Evolutionary conservation across 2,329 filamentous ascomycete genomes (phyloP).

Genomic region (Daldinia sp.): DNA sequence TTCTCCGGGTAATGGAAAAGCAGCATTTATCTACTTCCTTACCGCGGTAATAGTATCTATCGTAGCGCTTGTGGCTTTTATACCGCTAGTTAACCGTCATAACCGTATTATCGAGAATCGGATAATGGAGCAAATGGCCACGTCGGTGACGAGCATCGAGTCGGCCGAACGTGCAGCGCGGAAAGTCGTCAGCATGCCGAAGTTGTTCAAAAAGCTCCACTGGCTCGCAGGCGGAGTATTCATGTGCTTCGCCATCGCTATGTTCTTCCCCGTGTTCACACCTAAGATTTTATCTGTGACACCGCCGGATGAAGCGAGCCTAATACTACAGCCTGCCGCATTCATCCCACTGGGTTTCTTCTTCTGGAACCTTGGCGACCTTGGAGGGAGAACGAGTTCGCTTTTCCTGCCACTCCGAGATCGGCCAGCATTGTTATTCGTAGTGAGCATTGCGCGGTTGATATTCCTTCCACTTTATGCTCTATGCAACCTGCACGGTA

Average conservation of each 20-base stretch:
- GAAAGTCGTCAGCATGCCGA: constrained; percentile 66
- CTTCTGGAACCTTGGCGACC: constrained; percentile 92
- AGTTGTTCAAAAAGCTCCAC: constrained; percentile 80
- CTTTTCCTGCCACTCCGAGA: constrained; percentile 65
- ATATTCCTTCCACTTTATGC: constrained; percentile 86
- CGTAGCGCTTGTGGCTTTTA: constrained; percentile 77
- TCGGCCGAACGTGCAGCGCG: constrained; percentile 65
- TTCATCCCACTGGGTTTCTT: constrained; percentile 94
- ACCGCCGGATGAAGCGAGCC: constrained; percentile 57
- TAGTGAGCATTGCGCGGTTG: constrained; percentile 72
- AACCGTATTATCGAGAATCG: constrained; percentile 64
- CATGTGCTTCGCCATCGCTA: constrained; percentile 84
- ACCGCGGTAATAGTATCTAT: constrained; percentile 84
- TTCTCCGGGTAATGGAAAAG: constrained; percentile 61
- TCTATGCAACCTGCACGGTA: constrained; percentile 86
- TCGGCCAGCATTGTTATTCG: constrained; percentile 75
- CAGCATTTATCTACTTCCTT: constrained; percentile 91
- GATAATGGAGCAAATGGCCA: constrained; percentile 62
- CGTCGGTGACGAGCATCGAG: constrained; percentile 64
- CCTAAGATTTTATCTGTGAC: constrained; percentile 68
- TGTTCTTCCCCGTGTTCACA: constrained; percentile 97
- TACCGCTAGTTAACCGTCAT: constrained; percentile 76
- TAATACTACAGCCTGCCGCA: constrained; percentile 76
- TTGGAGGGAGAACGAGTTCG: constrained; percentile 79
- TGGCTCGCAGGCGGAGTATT: constrained; percentile 84